Base-by-base conservation (phyloP, 768 basidiomycete species). In the Amanita polypyramis region DNA sequence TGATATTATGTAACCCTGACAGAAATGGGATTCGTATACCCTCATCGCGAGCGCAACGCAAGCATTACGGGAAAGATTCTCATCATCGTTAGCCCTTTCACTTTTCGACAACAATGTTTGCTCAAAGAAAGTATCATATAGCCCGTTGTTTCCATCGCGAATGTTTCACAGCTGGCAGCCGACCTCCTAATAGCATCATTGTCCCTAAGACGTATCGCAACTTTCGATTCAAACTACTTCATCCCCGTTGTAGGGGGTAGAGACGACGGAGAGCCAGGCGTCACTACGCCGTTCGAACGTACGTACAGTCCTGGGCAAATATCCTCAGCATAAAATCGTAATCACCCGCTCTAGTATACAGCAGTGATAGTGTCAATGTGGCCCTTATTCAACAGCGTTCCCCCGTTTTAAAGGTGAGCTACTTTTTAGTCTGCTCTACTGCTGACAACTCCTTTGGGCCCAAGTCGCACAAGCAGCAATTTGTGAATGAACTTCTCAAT, bases 271-370 rank as follows among this genome's bases (percentile, higher is more conserved):
- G 60, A 62, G 43, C 62, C 66, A 17, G 80, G 85, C 20, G 66
- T 91, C 35, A 85, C 81, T 6, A 83, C 82, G 8, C 80, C 89
- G 35, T 66, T 85, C 39, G 89, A 92, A 73, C 62, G 87, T 88
- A 59, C 58, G 82, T 64, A 47, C n/a, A n/a, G n/a, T n/a, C 47
- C 25, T n/a, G 7, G 34, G 8, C 20, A 12, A 36, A 7, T 27
- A 7, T 42, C 45, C 12, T 23, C 27, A 9, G 43, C 23, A 32
- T 29, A 33, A 12, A 49, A 39, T 39, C 43, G 27, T 52, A 34
- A 54, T 32, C 43, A 34, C 50, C 47, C 46, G 35, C 51, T 46
- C 35, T 56, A 90, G 87, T 91, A 6, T 90, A 80, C 55, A 82
- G 83, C 5, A 70, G 68, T 38, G 58, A 67, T 27, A 69, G 66